Conservation (phyloP, 257 asterid genomes). For the Nicotiana tomentosiformis region DNA sequence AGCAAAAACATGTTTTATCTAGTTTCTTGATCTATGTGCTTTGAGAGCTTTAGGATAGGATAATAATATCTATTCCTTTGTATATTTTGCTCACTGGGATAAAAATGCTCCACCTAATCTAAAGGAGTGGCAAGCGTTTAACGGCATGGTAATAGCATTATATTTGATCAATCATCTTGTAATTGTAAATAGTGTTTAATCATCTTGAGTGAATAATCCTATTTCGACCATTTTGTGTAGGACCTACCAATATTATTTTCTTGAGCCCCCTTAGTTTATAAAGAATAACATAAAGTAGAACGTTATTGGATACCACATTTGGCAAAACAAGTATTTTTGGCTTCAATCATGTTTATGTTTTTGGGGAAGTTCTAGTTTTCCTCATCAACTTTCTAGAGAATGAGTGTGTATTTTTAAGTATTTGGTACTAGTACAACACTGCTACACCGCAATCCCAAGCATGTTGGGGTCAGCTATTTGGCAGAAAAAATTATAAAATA, state of each 20-base stretch:
- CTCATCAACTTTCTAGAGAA: not conserved
- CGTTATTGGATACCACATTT: not conserved
- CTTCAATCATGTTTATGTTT: not conserved
- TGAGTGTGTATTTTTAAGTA: not conserved
- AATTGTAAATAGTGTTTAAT: not conserved
- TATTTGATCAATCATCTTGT: not conserved
- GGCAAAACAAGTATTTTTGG: not conserved
- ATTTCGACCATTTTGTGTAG: no score
- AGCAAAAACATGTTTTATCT: not conserved
- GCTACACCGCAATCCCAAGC: not conserved
- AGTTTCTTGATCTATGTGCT: not conserved
- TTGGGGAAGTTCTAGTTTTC: not conserved
- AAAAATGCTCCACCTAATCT: not conserved
- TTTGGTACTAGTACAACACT: not conserved
- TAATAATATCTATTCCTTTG: not conserved
- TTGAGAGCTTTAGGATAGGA: not conserved
- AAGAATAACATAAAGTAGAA: not conserved
- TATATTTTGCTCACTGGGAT: not conserved
- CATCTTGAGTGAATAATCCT: not conserved
- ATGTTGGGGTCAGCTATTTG: not conserved
- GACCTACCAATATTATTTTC: not conserved
- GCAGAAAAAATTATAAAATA: not conserved
- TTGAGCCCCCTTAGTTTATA: not conserved
- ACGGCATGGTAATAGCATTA: not conserved
- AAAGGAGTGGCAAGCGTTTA: not conserved